Evolutionary conservation across 768 basidiomycete genomes (phyloP).

Genomic region (Strobilomyces confusus): DNA sequence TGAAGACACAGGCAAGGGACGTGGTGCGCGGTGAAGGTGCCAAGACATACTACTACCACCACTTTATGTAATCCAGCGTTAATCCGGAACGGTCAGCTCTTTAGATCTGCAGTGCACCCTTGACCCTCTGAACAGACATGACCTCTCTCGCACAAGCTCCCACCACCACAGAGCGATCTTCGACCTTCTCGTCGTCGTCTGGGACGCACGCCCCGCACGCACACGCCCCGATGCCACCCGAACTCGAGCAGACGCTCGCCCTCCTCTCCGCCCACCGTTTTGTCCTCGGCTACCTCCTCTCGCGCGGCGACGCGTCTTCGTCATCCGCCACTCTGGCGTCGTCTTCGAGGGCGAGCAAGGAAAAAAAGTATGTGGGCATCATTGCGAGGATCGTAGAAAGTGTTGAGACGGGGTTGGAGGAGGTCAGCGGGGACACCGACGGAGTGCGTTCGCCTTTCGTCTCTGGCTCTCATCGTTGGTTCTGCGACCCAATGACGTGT

Average conservation of each 20-base stretch:
- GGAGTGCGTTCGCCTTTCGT: conserved; percentile 36
- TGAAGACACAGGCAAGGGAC: conserved; percentile 51
- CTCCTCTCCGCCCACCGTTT: conserved; percentile 77
- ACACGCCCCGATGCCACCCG: conserved; percentile 51
- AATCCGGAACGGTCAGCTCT: background rate
- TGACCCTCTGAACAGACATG: conserved; percentile 12
- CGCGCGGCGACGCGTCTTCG: conserved; percentile 66
- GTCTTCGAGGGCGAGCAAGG: conserved; percentile 86
- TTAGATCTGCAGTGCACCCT: too few relatives aligned
- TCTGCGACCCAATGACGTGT: background rate
- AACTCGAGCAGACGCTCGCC: conserved; percentile 76
- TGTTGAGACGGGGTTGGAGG: conserved; percentile 75
- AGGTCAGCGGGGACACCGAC: conserved; percentile 62
- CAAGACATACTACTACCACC: too few relatives aligned
- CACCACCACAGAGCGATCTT: conserved; percentile 2
- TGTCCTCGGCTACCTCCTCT: conserved; percentile 83
- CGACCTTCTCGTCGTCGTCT: conserved; percentile 7
- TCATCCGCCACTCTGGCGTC: conserved; percentile 81
- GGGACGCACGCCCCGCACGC: conserved; percentile 14
- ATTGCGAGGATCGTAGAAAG: conserved; percentile 73
- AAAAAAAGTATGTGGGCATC: conserved; percentile 63
- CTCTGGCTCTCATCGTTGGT: background rate
- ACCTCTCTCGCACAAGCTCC: conserved; percentile 10
- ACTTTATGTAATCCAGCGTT: background rate
- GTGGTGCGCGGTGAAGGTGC: conserved; percentile 29